Conservation (phyloP, 1,284 basidiomycete genomes). For the Kwoniella shivajii region DNA sequence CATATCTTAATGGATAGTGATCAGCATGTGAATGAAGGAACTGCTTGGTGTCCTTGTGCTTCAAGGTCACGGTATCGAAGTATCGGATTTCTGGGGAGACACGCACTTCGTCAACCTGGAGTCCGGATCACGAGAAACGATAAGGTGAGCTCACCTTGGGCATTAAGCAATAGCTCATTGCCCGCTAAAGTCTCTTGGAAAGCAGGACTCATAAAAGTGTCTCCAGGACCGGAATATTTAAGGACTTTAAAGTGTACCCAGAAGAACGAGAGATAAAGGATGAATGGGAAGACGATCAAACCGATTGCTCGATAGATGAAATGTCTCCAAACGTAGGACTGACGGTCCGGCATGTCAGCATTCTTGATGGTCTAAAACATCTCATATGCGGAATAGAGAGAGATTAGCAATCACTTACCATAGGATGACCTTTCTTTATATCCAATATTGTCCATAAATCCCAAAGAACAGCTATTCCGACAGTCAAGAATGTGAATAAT, state of each 20-base stretch:
- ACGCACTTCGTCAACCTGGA: background rate
- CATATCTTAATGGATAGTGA: conserved; percentile 88
- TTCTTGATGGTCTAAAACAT: background rate
- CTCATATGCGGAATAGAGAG: background rate
- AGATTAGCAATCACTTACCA: conserved; percentile 62
- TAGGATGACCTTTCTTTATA: conserved; percentile 69
- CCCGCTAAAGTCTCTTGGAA: conserved; percentile 96
- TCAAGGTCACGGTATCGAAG: conserved; percentile 82
- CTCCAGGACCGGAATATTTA: conserved; percentile 87
- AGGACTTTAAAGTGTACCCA: conserved; percentile 93
- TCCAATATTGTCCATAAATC: conserved; percentile 97
- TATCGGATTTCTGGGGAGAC: conserved; percentile 80
- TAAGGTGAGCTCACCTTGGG: conserved; percentile 67
- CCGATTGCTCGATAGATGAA: conserved; percentile 83
- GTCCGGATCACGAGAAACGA: background rate
- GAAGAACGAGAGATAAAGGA: conserved; percentile 94
- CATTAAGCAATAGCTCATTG: conserved; percentile 86
- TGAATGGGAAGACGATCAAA: conserved; percentile 84
- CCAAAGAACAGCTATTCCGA: conserved; percentile 87
- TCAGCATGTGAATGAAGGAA: conserved; percentile 92
- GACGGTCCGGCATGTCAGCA: background rate
- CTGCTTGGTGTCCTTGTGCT: conserved; percentile 89
- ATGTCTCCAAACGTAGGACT: conserved; percentile 89
- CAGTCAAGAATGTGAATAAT: conserved; percentile 82
- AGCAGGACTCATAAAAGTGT: conserved; percentile 94